A percentile compares a stretch with the other conserved stretches of the same genome.
phyloP scores from a whole-genome alignment of 2,329 filamentous ascomycete species.

The Fusarium irregulare region DNA sequence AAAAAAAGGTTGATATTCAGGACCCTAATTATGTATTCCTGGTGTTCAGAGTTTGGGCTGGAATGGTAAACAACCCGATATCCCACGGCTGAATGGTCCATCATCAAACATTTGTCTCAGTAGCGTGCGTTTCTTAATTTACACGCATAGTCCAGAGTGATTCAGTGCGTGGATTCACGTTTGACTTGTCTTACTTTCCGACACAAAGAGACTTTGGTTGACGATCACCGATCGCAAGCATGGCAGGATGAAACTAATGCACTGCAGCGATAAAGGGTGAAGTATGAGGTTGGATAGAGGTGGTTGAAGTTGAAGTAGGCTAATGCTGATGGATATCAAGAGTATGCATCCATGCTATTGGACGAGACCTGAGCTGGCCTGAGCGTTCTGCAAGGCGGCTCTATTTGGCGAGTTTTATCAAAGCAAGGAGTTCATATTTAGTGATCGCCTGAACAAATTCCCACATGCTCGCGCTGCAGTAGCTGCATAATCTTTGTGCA shows the following conservation, averaged over 20 bases:
- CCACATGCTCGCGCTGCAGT: constrained; percentile 5
- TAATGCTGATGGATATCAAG: not conserved
- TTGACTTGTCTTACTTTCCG: constrained; percentile 38
- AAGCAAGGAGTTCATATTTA: constrained; percentile 38
- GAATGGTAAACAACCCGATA: constrained; percentile 40
- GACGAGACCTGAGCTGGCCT: constrained; percentile 8
- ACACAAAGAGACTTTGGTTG: constrained; percentile 7
- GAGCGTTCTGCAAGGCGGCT: constrained; percentile 42
- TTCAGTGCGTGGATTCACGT: constrained; percentile 1
- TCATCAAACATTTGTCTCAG: constrained; percentile 32
- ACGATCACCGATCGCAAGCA: constrained; percentile 17
- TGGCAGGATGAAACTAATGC: constrained; percentile 1
- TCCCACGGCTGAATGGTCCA: constrained; percentile 6
- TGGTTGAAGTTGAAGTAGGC: constrained; percentile 5
- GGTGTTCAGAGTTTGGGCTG: constrained; percentile 16
- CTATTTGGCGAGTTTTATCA: constrained; percentile 22
- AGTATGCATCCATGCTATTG: constrained; percentile 23
- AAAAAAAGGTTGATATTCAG: constrained; percentile 11
- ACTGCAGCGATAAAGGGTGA: constrained; percentile 4
- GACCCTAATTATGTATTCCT: not conserved
- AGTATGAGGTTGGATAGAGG: constrained; percentile 2
- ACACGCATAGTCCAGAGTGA: constrained; percentile 23
- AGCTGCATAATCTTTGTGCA: constrained; percentile 34
- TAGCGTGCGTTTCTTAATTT: constrained; percentile 35
- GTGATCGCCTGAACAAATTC: constrained; percentile 26